phyloP scores from a whole-genome alignment of 1,139 yeast species.

The Yamadazyma dushanensis region DNA sequence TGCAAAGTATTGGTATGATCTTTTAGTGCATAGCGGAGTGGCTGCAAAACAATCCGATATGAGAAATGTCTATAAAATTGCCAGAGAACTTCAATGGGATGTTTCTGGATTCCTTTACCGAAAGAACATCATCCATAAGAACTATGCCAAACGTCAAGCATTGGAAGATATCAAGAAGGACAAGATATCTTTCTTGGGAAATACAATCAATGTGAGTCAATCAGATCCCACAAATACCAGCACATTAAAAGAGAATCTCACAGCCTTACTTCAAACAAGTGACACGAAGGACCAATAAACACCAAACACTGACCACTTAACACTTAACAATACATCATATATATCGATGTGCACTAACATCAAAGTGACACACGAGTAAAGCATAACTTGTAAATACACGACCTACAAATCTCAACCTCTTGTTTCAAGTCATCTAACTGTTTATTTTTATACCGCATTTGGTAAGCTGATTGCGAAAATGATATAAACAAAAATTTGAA shows the following conservation, averaged over 20 bases:
- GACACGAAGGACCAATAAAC: background rate
- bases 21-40: slow-evolving; percentile 35
- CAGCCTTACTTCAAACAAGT: slow-evolving; percentile 4
- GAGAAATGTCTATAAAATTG: slow-evolving; percentile 33
- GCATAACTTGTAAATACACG: too few relatives aligned
- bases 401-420: too few relatives aligned
- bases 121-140: slow-evolving; percentile 24
- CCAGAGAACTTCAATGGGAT: slow-evolving; percentile 38
- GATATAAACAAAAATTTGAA: background rate
- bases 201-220: background rate
- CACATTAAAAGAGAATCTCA: slow-evolving; percentile 6
- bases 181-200: slow-evolving; percentile 11
- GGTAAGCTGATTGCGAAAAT: slow-evolving; percentile 5
- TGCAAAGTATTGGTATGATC: slow-evolving; percentile 42
- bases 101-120: slow-evolving; percentile 35
- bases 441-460: slow-evolving; percentile 5
- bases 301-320: background rate
- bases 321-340: too few relatives aligned
- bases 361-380: too few relatives aligned
- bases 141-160: slow-evolving; percentile 22
- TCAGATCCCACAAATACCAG: background rate
- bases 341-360: too few relatives aligned
- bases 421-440: slow-evolving; percentile 1
- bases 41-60: slow-evolving; percentile 25
- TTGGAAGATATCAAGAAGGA: slow-evolving; percentile 22